These are phyloP conservation scores for Aschersonia sp. DNA, from an alignment of 2,329 filamentous ascomycete genomes.

Conservation along the genomic window DNA sequence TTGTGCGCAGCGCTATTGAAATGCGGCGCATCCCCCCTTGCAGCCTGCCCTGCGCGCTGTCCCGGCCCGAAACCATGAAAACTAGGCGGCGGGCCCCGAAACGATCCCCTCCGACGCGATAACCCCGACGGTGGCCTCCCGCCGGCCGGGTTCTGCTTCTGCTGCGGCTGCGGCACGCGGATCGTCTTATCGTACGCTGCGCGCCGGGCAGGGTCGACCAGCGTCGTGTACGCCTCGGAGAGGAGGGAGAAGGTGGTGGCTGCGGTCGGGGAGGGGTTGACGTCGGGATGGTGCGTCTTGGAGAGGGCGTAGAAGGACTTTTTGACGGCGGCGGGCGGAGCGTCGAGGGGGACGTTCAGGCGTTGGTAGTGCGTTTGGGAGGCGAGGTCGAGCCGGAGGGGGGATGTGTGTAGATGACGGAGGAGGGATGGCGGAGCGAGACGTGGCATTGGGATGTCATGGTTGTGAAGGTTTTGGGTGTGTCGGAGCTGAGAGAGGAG, in stretches of 20 bases:
- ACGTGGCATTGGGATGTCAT: neutral
- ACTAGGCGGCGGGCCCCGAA: conserved; percentile 74
- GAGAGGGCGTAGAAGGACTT: conserved; percentile 91
- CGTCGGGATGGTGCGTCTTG: conserved; percentile 85
- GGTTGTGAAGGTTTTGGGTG: neutral
- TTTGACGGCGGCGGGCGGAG: conserved; percentile 68
- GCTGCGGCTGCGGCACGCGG: conserved; percentile 20
- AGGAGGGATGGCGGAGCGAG: neutral
- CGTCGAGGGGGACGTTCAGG: conserved; percentile 55
- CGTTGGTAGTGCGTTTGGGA: conserved; percentile 63
- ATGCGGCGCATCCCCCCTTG: conserved; percentile 32
- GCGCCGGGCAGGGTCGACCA: conserved; percentile 61
- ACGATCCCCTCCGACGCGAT: conserved; percentile 59
- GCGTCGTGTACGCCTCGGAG: conserved; percentile 68
- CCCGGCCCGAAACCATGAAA: conserved; percentile 56
- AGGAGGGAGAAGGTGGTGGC: conserved; percentile 68
- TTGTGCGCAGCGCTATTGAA: conserved; percentile 66
- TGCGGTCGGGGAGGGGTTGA: conserved; percentile 60
- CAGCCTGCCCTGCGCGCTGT: too few species aligned
- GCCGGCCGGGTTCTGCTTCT: conserved; percentile 46
- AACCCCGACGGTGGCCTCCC: conserved; percentile 70
- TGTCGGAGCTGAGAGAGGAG: conserved; percentile 8
- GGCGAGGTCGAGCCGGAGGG: conserved; percentile 7
- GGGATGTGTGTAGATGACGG: neutral
- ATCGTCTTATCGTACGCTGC: conserved; percentile 67